A percentile compares a stretch with the other conserved stretches of the same genome.
These are phyloP conservation scores for Ogataea kodamae DNA, from an alignment of 805 yeast genomes.

Conservation along the genomic window DNA sequence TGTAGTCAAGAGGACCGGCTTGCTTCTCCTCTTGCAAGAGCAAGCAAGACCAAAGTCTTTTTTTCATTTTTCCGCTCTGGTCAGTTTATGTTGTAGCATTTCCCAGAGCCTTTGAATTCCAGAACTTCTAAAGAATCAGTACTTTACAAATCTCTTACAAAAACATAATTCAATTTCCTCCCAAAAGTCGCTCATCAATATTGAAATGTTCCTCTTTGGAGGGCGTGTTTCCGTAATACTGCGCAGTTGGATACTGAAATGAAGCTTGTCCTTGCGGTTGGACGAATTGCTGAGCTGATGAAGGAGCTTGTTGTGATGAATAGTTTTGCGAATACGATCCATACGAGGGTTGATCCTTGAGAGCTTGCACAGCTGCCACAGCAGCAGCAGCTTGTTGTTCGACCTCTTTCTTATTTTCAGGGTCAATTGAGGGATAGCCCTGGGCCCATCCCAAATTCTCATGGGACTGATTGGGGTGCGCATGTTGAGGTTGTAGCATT, in stretches of 20 bases:
- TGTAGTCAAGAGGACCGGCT: slow-evolving; percentile 76
- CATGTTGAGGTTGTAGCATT: slow-evolving; percentile 13
- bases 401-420: slow-evolving; percentile 23
- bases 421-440: slow-evolving; percentile 19
- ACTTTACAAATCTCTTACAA: slow-evolving; percentile 4
- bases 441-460: slow-evolving; percentile 25
- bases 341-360: slow-evolving; percentile 19
- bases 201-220: slow-evolving; percentile 27
- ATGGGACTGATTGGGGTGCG: slow-evolving; percentile 14
- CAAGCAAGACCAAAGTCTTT: slow-evolving; percentile 94
- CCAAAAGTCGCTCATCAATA: slow-evolving; percentile 29
- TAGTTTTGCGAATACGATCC: slow-evolving; percentile 11
- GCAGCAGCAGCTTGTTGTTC: slow-evolving; percentile 27
- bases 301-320: slow-evolving; percentile 10
- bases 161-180: slow-evolving; percentile 15
- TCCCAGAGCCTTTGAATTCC: slow-evolving; percentile 75
- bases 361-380: slow-evolving; percentile 27
- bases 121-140: not conserved
- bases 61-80: slow-evolving; percentile 87
- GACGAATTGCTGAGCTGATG: slow-evolving; percentile 11
- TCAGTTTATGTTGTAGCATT: slow-evolving; percentile 85
- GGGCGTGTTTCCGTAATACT: slow-evolving; percentile 6
- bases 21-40: slow-evolving; percentile 81
- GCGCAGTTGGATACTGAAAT: slow-evolving; percentile 14
- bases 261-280: slow-evolving; percentile 12